A percentile compares a stretch with the other conserved stretches of the same genome.
Evolutionary conservation across 2,329 filamentous ascomycete genomes (phyloP).

Genomic region (Fusarium sp.): DNA sequence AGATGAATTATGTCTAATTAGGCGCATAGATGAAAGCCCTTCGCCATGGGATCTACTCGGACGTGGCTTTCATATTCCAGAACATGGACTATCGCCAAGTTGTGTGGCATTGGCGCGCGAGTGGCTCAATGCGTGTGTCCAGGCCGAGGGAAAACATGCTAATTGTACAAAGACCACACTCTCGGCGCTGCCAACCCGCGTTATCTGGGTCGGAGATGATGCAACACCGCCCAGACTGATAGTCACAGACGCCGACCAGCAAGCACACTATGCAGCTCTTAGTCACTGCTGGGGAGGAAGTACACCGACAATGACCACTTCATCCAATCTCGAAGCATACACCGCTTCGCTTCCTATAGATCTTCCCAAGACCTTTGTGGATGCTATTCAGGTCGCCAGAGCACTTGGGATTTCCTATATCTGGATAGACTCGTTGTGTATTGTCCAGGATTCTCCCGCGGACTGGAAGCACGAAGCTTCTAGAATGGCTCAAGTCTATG

Average conservation of each 20-base stretch:
- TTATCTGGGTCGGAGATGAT: neutral
- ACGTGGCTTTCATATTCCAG: neutral
- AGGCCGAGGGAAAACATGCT: neutral
- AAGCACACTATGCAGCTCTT: conserved; percentile 5
- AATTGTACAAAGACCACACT: neutral
- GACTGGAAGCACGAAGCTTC: conserved; percentile 23
- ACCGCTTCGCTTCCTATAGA: neutral
- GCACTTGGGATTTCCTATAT: conserved; percentile 8
- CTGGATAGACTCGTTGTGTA: conserved; percentile 28
- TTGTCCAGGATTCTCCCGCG: conserved; percentile 17
- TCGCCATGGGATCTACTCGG: conserved; percentile 3
- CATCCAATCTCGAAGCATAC: conserved; percentile 8
- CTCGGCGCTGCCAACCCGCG: neutral
- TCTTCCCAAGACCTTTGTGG: conserved; percentile 10
- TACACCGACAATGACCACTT: conserved; percentile 12
- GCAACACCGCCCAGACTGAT: neutral
- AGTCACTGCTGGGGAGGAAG: conserved; percentile 23
- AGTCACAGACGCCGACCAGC: neutral
- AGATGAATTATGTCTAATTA: neutral
- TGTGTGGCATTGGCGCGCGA: neutral
- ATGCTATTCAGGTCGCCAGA: conserved; percentile 10
- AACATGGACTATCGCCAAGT: neutral
- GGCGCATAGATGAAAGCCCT: neutral
- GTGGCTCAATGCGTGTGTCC: neutral
- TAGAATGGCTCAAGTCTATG: conserved; percentile 22